phyloP scores from a whole-genome alignment of 2,329 filamentous ascomycete species.

The Alternaria sp. region DNA sequence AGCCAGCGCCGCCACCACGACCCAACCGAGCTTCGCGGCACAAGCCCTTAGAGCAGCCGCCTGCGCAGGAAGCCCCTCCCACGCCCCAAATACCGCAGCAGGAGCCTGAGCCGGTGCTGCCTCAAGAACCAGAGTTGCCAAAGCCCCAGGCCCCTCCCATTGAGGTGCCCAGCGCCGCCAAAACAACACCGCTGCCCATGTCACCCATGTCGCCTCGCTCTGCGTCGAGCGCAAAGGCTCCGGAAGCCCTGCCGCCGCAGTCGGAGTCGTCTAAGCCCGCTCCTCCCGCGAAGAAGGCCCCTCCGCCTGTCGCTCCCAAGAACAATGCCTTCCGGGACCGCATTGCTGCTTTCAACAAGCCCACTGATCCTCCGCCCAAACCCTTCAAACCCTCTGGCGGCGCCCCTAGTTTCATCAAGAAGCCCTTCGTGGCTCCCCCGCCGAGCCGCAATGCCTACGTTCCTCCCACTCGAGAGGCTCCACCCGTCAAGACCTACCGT shows the following conservation, averaged over 20 bases:
- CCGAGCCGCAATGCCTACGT: constrained; percentile 92
- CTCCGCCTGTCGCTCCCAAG: constrained; percentile 75
- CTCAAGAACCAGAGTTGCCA: constrained; percentile 40
- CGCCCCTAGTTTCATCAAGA: constrained; percentile 80
- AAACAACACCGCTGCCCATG: constrained; percentile 30
- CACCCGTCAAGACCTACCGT: constrained; percentile 77
- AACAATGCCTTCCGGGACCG: constrained; percentile 92
- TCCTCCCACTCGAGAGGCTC: constrained; percentile 73
- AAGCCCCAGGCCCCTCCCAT: constrained; percentile 49
- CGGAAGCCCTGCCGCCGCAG: constrained; percentile 24
- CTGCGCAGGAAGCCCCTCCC: constrained; percentile 35
- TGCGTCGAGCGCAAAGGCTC: constrained; percentile 27
- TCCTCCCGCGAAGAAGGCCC: constrained; percentile 58
- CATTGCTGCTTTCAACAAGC: constrained; percentile 96
- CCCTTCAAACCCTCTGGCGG: constrained; percentile 80
- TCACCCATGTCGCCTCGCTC: constrained; percentile 40
- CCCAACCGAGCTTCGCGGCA: constrained; percentile 72
- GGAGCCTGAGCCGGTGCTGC: constrained; percentile 25
- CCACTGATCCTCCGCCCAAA: constrained; percentile 81
- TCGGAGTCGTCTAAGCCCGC: constrained; percentile 51
- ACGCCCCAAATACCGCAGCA: constrained; percentile 40
- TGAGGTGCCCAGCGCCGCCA: constrained; percentile 32
- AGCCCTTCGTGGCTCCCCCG: constrained; percentile 93
- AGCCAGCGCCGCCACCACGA: constrained; percentile 86
- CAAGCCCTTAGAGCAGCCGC: constrained; percentile 43